Evolutionary conservation across 2,329 filamentous ascomycete genomes (phyloP).

Genomic region (Fusarium compactum): DNA sequence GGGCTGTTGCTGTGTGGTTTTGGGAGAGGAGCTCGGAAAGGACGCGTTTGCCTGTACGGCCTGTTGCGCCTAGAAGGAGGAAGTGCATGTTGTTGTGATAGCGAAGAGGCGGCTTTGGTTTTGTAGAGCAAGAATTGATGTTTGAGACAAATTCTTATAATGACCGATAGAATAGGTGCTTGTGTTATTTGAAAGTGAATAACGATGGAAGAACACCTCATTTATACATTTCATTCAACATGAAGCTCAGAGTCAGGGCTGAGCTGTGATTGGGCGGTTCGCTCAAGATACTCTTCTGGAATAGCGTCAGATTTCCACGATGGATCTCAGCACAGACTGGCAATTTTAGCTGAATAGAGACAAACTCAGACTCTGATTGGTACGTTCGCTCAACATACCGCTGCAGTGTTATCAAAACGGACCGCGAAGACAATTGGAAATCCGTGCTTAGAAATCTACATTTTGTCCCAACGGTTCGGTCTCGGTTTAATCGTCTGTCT

Average conservation of each 20-base stretch:
- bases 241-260: neutral
- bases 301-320: neutral
- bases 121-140: too few species aligned
- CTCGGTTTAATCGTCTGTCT: neutral
- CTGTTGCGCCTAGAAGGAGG: constrained; percentile 58
- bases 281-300: constrained; percentile 20
- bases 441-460: neutral
- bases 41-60: constrained; percentile 58
- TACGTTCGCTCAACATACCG: neutral
- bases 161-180: neutral
- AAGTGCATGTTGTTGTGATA: constrained; percentile 50
- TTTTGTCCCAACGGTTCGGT: neutral
- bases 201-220: too few species aligned
- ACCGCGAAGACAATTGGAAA: neutral
- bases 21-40: constrained; percentile 54
- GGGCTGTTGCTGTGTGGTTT: constrained; percentile 54
- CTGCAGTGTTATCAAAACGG: neutral
- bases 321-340: neutral
- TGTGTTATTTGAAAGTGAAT: too few species aligned
- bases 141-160: accelerated
- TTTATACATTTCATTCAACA: constrained; percentile 20
- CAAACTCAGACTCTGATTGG: neutral
- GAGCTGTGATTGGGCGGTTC: constrained; percentile 33
- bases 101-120: too few species aligned
- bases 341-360: neutral